Conservation (phyloP, 2,329 filamentous ascomycete genomes). For the Tolypocladium cylindrosporum region DNA sequence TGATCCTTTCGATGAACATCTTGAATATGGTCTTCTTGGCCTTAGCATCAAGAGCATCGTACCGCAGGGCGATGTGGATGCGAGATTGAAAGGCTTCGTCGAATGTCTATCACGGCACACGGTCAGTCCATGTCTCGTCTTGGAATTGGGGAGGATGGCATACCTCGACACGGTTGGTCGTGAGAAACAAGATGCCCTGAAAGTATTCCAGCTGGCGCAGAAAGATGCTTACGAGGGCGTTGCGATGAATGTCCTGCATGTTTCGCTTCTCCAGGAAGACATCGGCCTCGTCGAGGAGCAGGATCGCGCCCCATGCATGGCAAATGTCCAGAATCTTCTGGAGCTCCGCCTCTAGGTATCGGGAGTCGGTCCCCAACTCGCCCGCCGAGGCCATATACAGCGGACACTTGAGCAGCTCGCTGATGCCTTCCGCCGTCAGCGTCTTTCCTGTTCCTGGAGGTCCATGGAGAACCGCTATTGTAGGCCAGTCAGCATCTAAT, state of each 20-base stretch:
- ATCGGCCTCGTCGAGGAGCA: conserved; percentile 78
- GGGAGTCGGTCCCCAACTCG: conserved; percentile 70
- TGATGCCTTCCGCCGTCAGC: conserved; percentile 77
- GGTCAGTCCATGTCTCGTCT: background rate
- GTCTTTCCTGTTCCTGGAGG: conserved; percentile 85
- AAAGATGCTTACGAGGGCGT: conserved; percentile 80
- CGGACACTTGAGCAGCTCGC: conserved; percentile 70
- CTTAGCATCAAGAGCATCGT: conserved; percentile 61
- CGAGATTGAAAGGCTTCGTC: conserved; percentile 85
- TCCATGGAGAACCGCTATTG: conserved; percentile 61
- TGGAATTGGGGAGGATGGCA: conserved; percentile 5
- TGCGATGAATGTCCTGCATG: conserved; percentile 74
- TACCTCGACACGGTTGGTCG: conserved; percentile 72
- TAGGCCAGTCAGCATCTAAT: background rate
- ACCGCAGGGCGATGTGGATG: conserved; percentile 77
- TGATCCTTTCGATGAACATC: conserved; percentile 69
- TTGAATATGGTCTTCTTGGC: conserved; percentile 75
- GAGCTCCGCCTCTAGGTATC: conserved; percentile 63
- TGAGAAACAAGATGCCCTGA: conserved; percentile 82
- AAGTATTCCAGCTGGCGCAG: conserved; percentile 82
- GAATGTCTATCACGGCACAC: conserved; percentile 48
- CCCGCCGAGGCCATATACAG: conserved; percentile 77
- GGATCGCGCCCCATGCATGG: conserved; percentile 75
- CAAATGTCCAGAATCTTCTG: conserved; percentile 81
- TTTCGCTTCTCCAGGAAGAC: conserved; percentile 77